phyloP scores from a whole-genome alignment of 2,329 filamentous ascomycete species.

The Ophiocordyceps camponoti-saundersi region DNA sequence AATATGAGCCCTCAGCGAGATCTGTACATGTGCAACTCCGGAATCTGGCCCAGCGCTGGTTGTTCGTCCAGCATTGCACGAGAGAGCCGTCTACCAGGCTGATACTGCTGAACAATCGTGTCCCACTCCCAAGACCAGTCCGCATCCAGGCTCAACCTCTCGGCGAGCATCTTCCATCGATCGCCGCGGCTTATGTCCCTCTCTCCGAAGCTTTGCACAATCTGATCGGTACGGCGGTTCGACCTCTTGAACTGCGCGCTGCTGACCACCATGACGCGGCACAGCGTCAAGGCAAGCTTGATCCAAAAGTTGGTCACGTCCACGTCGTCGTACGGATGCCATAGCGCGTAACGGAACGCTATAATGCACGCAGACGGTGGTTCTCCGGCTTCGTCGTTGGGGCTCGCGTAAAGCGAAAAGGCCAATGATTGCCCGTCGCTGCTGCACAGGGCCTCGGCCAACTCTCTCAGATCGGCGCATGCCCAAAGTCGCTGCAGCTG shows the following conservation, averaged over 20 bases:
- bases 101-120: slow-evolving; percentile 1
- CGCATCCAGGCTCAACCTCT: neutral
- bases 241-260: neutral
- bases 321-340: slow-evolving; percentile 4
- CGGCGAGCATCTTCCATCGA: slow-evolving; percentile 1
- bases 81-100: neutral
- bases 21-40: neutral
- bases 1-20: neutral
- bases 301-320: slow-evolving; percentile 3
- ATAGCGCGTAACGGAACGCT: slow-evolving; percentile 4
- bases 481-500: slow-evolving; percentile 2
- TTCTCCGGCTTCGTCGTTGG: neutral
- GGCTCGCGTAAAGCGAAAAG: slow-evolving; percentile 1
- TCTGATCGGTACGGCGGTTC: neutral
- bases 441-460: neutral
- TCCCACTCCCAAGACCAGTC: slow-evolving; percentile 1
- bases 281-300: slow-evolving; percentile 1
- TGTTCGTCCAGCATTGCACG: slow-evolving; percentile 1
- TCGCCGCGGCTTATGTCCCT: neutral
- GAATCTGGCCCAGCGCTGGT: neutral
- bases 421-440: neutral
- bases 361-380: neutral
- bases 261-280: neutral
- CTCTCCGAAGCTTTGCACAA: neutral
- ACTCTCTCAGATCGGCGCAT: neutral